Evolutionary conservation across 305 asterid species (phyloP), one percentile per base, ranked within the genome.

Genomic region (Rubia peregrina): DNA sequence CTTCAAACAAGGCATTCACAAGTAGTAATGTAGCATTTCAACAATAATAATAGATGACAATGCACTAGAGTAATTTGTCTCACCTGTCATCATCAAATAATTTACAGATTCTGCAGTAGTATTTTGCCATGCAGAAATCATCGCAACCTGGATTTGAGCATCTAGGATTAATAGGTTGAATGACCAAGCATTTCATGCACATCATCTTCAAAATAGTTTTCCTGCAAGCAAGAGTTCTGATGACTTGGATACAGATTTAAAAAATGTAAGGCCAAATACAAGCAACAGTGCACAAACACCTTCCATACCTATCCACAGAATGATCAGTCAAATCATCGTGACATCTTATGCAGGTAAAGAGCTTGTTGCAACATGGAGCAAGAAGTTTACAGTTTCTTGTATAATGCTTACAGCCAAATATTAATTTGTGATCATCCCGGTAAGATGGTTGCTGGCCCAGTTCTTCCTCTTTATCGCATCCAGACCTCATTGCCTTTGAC

Each of bases 311-410:
- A 81, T 90, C 92, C 79, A 87, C 74, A 63, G 84, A 72, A 80
- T 92, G 98, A 85, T 90, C 91, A 43, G 88, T 61, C 77, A 74
- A 73, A 55, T 92, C 98, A 75, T 92, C 96, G 69, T 92, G 98
- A 79, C 98, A 92, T 72, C 91, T 89, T 79, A 90, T 85, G 90
- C 96, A 92, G 22, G 98, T 80, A 82, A 77, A 86, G 42, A 90
- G 81, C 86, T 86, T 83, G 73, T 87, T 85, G 86, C 98, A 92
- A 78, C 98, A 92, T 53, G 96, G 85, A 67, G 90, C 83, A 46
- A 92, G 73, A 79, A 92, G 85, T 80, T 90, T 92, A 78, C 96
- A 83, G 60, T 90, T 92, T 79, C 96, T 90, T 82, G 77, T 87
- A 80, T 92, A 92, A 80, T 92, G 98, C 46, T 79, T 71, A 80